Evolutionary conservation across 352 stramenopile species (phyloP).

Genomic region (Plasmopara muralis): DNA sequence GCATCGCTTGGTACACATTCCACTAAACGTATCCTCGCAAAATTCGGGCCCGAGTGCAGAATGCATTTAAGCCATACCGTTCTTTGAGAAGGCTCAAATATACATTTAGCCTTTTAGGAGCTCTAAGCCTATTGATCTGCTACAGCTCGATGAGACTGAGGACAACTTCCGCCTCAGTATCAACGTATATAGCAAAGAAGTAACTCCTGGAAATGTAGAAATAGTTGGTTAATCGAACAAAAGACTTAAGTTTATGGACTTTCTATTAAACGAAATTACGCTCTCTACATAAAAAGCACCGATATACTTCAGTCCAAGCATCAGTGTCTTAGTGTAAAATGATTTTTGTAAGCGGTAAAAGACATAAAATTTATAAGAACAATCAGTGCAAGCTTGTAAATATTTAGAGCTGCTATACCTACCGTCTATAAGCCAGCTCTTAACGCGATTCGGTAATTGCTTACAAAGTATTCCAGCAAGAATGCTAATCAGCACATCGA

Average conservation of each 20-base stretch:
- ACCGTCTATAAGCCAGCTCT: too few relatives aligned
- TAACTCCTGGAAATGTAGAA: slow-evolving; percentile 1
- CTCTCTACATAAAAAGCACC: slow-evolving; percentile 1
- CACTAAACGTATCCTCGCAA: slow-evolving; percentile 6
- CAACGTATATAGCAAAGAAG: slow-evolving; percentile 4
- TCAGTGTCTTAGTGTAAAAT: background rate
- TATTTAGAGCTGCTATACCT: too few relatives aligned
- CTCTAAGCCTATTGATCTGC: slow-evolving; percentile 9
- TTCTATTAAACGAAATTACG: background rate
- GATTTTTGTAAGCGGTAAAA: too few relatives aligned
- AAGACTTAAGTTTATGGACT: background rate
- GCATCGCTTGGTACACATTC: slow-evolving; percentile 3
- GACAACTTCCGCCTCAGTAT: slow-evolving; percentile 6
- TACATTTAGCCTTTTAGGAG: background rate
- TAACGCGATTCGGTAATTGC: too few relatives aligned
- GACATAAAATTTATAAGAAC: too few relatives aligned
- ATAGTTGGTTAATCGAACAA: background rate
- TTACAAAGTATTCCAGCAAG: too few relatives aligned
- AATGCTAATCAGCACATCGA: too few relatives aligned
- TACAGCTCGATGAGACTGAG: slow-evolving; percentile 7
- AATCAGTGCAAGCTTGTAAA: too few relatives aligned
- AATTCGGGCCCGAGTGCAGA: slow-evolving; percentile 2
- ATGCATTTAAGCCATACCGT: slow-evolving; percentile 7
- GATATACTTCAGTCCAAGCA: slow-evolving; percentile 1
- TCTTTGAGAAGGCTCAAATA: slow-evolving; percentile 5